Evolutionary conservation across 73 alveolate species (phyloP), one percentile per base, ranked within the genome.

Genomic region (Tetrahymena elliotti): DNA sequence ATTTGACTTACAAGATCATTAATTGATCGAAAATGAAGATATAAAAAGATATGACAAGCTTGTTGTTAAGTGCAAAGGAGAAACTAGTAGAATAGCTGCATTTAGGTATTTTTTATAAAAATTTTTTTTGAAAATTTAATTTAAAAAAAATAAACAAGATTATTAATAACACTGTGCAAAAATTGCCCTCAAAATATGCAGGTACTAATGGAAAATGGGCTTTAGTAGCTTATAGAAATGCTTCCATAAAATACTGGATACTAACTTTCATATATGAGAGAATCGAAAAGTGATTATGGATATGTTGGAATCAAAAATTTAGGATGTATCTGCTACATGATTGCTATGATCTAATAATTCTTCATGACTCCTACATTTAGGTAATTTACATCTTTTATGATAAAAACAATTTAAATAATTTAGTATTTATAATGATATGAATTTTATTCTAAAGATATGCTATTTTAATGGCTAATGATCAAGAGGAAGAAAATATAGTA

Each of bases 291-390:
- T 24, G 52, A 95, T 4, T 92, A 83, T 36, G 96, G 96, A 1
- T 98, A 94, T 93, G 94, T 93, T 31, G 99, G 99, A 12, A 95
- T 99, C 36, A 93, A 95, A 40, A 99, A 99, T 93, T 97, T 98
- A 9, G 99, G 99, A 18, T 96, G 99, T 31, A 98, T 98, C 38
- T 99, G 99, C 97, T 99, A 98, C 97, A 98, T 99, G 99, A 98
- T 96, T 95, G 97, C 99, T 13, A 98, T 99, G 98, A 97, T 99
- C 18, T 99, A 99, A 95, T 99, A 99, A 96, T 98, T 99, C 97
- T 99, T 94, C 93, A 98, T 98, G 99, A 98, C 98, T 16, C 99
- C 99, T 36, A 95, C 99, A 35, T 98, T 98, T 96, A 97, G 88
- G 88, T 68, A 47, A 13, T 8, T 47, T 47, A 68, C 33, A 0